Conservation (phyloP, 257 asterid genomes). For the Leptodermis oblonga region DNA sequence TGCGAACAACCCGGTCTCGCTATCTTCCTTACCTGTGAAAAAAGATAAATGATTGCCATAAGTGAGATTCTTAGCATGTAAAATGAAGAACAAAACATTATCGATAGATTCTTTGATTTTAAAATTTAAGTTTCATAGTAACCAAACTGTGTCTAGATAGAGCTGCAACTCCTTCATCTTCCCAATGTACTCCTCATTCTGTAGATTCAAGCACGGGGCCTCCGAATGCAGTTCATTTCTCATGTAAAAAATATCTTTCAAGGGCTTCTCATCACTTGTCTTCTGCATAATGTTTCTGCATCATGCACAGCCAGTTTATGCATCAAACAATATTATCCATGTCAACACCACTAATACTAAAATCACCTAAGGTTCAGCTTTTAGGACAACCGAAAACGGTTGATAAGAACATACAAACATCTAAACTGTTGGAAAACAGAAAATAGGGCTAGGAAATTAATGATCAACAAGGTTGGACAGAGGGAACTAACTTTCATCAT, state of each 20-base stretch:
- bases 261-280: not conserved
- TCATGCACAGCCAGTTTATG: not conserved
- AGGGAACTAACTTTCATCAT: not conserved
- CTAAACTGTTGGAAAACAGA: not conserved
- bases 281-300: not conserved
- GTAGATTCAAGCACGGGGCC: not conserved
- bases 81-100: not conserved
- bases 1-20: conserved; percentile 46
- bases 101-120: not conserved
- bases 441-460: not conserved
- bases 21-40: conserved; percentile 40
- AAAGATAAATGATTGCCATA: not conserved
- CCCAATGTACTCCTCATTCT: conserved; percentile 8
- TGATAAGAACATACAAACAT: not conserved
- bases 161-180: conserved; percentile 23
- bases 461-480: not conserved
- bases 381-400: not conserved
- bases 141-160: conserved; percentile 16
- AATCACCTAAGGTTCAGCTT: not conserved
- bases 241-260: conserved; percentile 1
- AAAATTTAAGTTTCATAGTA: not conserved
- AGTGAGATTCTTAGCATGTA: not conserved
- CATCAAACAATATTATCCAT: not conserved
- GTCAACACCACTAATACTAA: not conserved
- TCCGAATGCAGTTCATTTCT: conserved; percentile 2